phyloP scores from a whole-genome alignment of 495 filamentous ascomycete species.

The Symbiotaphrina buchneri region DNA sequence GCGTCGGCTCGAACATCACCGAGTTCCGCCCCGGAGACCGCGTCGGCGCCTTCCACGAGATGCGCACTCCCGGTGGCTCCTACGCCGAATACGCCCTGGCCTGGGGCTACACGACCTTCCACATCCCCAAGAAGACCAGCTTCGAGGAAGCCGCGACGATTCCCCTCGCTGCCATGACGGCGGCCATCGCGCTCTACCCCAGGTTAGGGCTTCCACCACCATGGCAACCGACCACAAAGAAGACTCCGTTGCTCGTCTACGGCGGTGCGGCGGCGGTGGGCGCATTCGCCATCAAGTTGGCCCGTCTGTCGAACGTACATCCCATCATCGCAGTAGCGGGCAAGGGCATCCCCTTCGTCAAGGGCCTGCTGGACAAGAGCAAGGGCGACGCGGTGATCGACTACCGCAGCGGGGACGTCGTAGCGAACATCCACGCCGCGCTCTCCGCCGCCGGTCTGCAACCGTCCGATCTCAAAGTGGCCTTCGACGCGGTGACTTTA shows the following conservation, averaged over 20 bases:
- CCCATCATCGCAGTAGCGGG: slow-evolving; percentile 53
- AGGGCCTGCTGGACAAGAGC: slow-evolving; percentile 29
- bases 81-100: slow-evolving; percentile 54
- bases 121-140: slow-evolving; percentile 33
- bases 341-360: slow-evolving; percentile 27
- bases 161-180: slow-evolving; percentile 54
- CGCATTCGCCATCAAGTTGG: slow-evolving; percentile 43
- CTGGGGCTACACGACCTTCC: slow-evolving; percentile 43
- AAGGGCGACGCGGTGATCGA: slow-evolving; percentile 54
- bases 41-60: slow-evolving; percentile 49
- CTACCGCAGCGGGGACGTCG: slow-evolving; percentile 37
- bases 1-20: slow-evolving; percentile 32
- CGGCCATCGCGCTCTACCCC: slow-evolving; percentile 38
- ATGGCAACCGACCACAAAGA: slow-evolving; percentile 24
- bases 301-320: slow-evolving; percentile 42
- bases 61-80: slow-evolving; percentile 26
- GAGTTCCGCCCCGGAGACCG: slow-evolving; percentile 45
- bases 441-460: slow-evolving; percentile 24
- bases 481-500: slow-evolving; percentile 37
- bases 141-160: slow-evolving; percentile 59
- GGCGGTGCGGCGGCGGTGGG: slow-evolving; percentile 47
- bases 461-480: slow-evolving; percentile 13
- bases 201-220: slow-evolving; percentile 37
- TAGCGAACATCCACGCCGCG: slow-evolving; percentile 25
- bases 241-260: slow-evolving; percentile 38